Conservation (phyloP, 2,329 filamentous ascomycete species). For the Fusarium nelsonii region DNA sequence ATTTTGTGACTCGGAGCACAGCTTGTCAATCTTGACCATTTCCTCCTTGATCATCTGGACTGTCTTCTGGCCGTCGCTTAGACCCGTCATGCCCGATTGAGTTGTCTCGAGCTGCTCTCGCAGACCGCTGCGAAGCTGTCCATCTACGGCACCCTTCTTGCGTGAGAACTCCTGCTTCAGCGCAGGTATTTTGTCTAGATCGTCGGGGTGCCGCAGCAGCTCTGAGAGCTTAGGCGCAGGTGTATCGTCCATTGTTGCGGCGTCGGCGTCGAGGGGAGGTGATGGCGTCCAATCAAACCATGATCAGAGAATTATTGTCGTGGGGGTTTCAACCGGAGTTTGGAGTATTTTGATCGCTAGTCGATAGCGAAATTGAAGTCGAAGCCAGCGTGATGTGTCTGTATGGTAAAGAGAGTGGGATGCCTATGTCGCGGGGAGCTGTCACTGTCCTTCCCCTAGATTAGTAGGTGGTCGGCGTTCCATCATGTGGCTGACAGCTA, state of each 20-base stretch:
- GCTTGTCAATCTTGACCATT: slow-evolving; percentile 97
- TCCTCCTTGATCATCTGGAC: slow-evolving; percentile 96
- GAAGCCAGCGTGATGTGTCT: slow-evolving; percentile 24
- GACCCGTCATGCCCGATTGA: slow-evolving; percentile 89
- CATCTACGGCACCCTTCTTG: slow-evolving; percentile 93
- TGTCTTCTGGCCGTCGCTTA: slow-evolving; percentile 90
- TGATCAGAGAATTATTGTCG: slow-evolving; percentile 31
- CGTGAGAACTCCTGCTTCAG: slow-evolving; percentile 93
- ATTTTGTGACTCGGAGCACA: slow-evolving; percentile 96
- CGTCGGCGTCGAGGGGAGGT: slow-evolving; percentile 37
- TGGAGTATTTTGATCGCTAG: not conserved
- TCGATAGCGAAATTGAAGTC: slow-evolving; percentile 1
- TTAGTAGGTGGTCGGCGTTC: slow-evolving; percentile 9
- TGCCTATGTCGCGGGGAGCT: slow-evolving; percentile 38
- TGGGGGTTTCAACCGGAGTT: not conserved
- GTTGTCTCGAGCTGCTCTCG: slow-evolving; percentile 95
- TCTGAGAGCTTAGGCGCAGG: slow-evolving; percentile 86
- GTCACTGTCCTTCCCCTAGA: slow-evolving; percentile 18
- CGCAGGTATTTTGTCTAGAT: slow-evolving; percentile 93
- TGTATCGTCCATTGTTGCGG: slow-evolving; percentile 64
- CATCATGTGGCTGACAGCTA: slow-evolving; percentile 38
- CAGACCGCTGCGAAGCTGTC: slow-evolving; percentile 87
- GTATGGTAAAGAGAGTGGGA: slow-evolving; percentile 15
- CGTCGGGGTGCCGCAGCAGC: slow-evolving; percentile 93
- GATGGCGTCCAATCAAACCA: slow-evolving; percentile 46